These are phyloP conservation scores for Cnidoscolus chayamansa DNA, from an alignment of 441 rosid species.

Conservation along the genomic window DNA sequence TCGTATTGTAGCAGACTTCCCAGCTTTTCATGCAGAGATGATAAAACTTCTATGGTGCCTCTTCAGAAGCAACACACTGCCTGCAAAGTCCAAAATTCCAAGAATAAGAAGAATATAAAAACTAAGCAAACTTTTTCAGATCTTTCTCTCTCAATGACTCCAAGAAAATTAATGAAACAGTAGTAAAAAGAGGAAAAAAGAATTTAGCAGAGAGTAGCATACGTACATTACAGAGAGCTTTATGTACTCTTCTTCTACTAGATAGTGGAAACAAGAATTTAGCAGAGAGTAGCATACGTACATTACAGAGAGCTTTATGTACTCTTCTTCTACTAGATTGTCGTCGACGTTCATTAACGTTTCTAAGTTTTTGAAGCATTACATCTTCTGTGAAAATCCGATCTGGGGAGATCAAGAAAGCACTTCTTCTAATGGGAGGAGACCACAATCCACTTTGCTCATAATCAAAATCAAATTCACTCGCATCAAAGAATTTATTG, in stretches of 20 bases:
- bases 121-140: background rate
- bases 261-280: background rate
- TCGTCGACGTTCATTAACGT: constrained; percentile 24
- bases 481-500: constrained; percentile 55
- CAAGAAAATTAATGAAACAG: constrained; percentile 14
- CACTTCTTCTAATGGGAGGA: constrained; percentile 55
- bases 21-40: background rate
- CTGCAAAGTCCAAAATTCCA: constrained; percentile 17
- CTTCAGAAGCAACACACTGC: constrained; percentile 36
- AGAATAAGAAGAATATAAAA: background rate
- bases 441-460: constrained; percentile 77
- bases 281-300: constrained; percentile 22
- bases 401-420: constrained; percentile 60
- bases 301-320: constrained; percentile 21
- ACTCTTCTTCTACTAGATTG: constrained; percentile 16
- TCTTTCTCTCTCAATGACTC: too few species aligned
- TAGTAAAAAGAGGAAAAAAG: background rate
- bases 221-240: constrained; percentile 24
- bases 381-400: constrained; percentile 47
- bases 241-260: background rate
- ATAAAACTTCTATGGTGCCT: too few species aligned
- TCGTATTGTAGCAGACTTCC: background rate
- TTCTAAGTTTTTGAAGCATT: constrained; percentile 46
- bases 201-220: constrained; percentile 7
- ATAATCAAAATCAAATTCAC: constrained; percentile 63